Percentiles rank a stretch among this genome's conserved stretches.
These are phyloP conservation scores for Spergularia bocconei DNA, from an alignment of 148 eudicot genomes.

Conservation along the genomic window DNA sequence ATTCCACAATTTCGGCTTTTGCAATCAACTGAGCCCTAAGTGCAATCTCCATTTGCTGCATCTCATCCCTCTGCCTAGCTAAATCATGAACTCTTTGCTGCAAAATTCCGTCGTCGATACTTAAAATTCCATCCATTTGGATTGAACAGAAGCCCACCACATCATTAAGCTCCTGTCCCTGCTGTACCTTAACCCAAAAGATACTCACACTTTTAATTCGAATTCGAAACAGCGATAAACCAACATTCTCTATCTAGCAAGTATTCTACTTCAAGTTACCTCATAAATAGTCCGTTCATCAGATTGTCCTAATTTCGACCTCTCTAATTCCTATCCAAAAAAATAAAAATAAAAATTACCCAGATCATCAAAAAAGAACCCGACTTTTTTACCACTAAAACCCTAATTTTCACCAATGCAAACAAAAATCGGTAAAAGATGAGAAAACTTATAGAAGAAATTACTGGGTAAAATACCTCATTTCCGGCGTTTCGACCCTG, in stretches of 20 bases:
- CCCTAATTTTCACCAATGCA: conserved; percentile 28
- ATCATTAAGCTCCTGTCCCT: conserved; percentile 59
- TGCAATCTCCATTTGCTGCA: conserved; percentile 79
- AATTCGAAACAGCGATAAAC: background rate
- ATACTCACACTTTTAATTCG: conserved; percentile 14
- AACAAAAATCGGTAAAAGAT: conserved; percentile 6
- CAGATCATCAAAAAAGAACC: conserved; percentile 20
- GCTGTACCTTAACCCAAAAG: conserved; percentile 58
- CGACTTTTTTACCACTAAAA: conserved; percentile 2
- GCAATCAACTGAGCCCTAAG: conserved; percentile 72
- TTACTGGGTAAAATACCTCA: conserved; percentile 37
- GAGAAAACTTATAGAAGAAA: background rate
- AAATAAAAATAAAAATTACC: conserved; percentile 6
- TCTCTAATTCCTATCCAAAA: conserved; percentile 50
- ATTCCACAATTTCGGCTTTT: conserved; percentile 53
- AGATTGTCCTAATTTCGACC: conserved; percentile 64
- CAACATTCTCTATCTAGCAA: background rate
- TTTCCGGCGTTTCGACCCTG: conserved; percentile 44
- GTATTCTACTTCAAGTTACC: conserved; percentile 38
- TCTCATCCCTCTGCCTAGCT: conserved; percentile 62
- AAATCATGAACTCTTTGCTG: conserved; percentile 61
- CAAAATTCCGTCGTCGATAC: conserved; percentile 46
- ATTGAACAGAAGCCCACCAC: conserved; percentile 63
- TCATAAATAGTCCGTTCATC: conserved; percentile 80
- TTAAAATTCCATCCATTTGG: conserved; percentile 55